Base-by-base conservation (phyloP, 2,329 filamentous ascomycete species). In the Atkinsonella hypoxylon region DNA sequence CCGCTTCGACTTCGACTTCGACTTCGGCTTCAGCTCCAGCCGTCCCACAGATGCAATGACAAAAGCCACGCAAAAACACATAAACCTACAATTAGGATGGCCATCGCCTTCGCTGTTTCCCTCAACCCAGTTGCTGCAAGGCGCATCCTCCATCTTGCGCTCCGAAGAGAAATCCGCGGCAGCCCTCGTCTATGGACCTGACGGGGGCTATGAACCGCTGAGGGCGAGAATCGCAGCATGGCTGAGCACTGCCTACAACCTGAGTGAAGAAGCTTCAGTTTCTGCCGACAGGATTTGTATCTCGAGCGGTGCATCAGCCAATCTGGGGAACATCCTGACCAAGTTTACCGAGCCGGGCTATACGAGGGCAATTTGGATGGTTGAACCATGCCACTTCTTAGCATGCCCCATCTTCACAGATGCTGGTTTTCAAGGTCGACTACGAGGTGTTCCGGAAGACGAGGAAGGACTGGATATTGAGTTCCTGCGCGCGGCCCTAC, bases 351-450 rank as follows among this genome's bases (percentile, higher is more conserved):
- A 95, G 63, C 85, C 87, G 1, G 67, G 73, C 2, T 84, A 82
- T 60, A 95, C 90, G 1, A 73, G 77, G 44, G 80, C 80, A 56
- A 74, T 95, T 10, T 95, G 87, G 85, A 78, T 90, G 66, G 81
- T 89, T 1, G 81, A 85, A 18, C 90, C 90, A 4, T 85, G 84
- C 45, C 95, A 95, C 63, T 86, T 88, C 66, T 73, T 95, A n/a
- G 86, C 83, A 0, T 89, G 86, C 60, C 76, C 83, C n/a, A 87
- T 95, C 51, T 89, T 95, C 60, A 82, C 86, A 52, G 90, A 96
- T 66, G 75, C 82, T 5, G 85, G 88, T 1, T 89, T 95, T 57
- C 71, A 72, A 4, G 77, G 76, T 3, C 78, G 81, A 36, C 62
- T 94, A 61, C 75, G 75, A 47, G 84, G 81, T 1, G 77, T 90